Evolutionary conservation across 1,284 basidiomycete species (phyloP).

Genomic region (Vanrija sp.): DNA sequence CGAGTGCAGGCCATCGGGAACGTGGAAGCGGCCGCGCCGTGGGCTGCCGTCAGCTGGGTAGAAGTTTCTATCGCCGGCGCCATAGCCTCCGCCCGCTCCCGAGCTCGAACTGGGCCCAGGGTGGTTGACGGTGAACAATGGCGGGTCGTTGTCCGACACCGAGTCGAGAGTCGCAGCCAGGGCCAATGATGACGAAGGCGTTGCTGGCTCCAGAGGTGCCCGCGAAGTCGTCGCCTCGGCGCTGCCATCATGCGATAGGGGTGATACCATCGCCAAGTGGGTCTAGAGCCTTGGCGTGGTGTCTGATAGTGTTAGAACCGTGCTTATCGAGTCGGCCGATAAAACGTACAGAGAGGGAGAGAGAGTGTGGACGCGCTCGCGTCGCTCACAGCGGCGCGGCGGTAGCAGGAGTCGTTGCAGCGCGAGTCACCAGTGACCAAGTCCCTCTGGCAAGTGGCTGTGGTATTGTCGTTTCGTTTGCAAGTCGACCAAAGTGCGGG

Average conservation of each 20-base stretch:
- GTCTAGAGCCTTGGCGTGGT: no score
- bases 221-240: slow-evolving; percentile 28
- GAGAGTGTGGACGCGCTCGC: background rate
- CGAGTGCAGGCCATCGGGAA: slow-evolving; percentile 44
- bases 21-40: slow-evolving; percentile 2
- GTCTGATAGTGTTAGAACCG: no score
- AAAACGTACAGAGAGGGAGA: no score
- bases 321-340: no score
- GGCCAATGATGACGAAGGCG: slow-evolving; percentile 1
- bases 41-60: background rate
- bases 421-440: background rate
- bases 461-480: background rate
- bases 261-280: background rate
- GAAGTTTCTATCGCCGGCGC: no score
- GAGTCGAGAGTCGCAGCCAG: background rate
- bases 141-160: background rate
- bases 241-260: slow-evolving; percentile 31
- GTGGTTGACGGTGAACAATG: background rate
- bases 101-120: no score
- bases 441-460: background rate
- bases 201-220: background rate
- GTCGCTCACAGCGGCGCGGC: background rate
- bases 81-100: no score
- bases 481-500: background rate
- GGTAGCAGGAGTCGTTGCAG: no score